Conservation (phyloP, 306 rosid species). For the Ochetophila trinervis region DNA sequence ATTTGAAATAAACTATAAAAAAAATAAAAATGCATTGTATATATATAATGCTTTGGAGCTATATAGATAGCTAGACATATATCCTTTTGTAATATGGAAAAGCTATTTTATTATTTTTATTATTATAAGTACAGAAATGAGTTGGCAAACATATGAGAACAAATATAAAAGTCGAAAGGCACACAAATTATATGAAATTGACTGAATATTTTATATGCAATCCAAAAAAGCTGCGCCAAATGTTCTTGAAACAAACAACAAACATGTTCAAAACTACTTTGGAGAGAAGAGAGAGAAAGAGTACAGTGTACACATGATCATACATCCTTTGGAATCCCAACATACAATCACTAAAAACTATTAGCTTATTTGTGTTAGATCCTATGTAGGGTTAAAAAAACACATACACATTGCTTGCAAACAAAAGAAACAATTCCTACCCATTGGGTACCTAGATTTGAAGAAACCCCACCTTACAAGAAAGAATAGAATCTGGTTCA, state of each 20-base stretch:
- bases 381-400: neutral
- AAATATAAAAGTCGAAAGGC: constrained; percentile 18
- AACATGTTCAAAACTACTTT: constrained; percentile 20
- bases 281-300: too few species aligned
- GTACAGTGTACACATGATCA: constrained; percentile 1
- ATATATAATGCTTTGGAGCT: constrained; percentile 4
- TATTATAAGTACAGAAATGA: constrained; percentile 22
- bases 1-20: constrained; percentile 31
- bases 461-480: constrained; percentile 38
- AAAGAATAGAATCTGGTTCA: constrained; percentile 29
- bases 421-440: constrained; percentile 19
- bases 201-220: constrained; percentile 29
- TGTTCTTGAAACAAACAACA: constrained; percentile 47
- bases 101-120: constrained; percentile 7
- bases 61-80: constrained; percentile 8
- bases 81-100: constrained; percentile 24
- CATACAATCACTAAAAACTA: neutral
- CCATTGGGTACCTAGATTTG: constrained; percentile 45
- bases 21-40: neutral
- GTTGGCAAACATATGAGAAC: constrained; percentile 34
- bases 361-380: neutral
- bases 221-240: constrained; percentile 35
- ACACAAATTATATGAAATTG: constrained; percentile 39
- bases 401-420: neutral
- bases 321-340: neutral